Conservation (phyloP, 306 rosid genomes). For the Crotalaria pallida region DNA sequence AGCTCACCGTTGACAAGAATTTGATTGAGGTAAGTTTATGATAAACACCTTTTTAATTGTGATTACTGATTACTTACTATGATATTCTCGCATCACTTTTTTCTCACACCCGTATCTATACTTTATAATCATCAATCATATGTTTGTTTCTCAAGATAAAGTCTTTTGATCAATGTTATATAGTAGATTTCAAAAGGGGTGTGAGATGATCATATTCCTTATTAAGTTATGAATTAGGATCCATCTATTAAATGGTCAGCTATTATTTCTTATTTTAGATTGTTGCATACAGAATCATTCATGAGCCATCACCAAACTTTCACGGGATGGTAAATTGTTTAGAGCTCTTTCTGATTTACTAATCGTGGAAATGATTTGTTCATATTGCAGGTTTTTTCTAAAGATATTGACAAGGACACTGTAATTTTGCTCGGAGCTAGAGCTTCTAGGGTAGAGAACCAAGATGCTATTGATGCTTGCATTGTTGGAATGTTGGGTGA, state of each 20-base stretch:
- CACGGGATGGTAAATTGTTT: not conserved
- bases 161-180: too few species aligned
- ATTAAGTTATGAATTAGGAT: not conserved
- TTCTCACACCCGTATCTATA: too few species aligned
- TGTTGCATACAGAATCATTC: not conserved
- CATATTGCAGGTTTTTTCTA: slow-evolving; percentile 43
- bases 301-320: too few species aligned
- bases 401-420: slow-evolving; percentile 42
- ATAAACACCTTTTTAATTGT: not conserved
- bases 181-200: too few species aligned
- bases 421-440: slow-evolving; percentile 65
- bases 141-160: too few species aligned
- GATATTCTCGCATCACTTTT: too few species aligned
- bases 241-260: not conserved
- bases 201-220: too few species aligned
- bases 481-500: slow-evolving; percentile 82
- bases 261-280: not conserved
- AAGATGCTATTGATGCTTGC: slow-evolving; percentile 86
- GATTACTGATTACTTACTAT: too few species aligned
- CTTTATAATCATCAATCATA: too few species aligned
- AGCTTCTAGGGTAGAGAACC: slow-evolving; percentile 81
- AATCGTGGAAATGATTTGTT: not conserved
- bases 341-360: not conserved
- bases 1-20: slow-evolving; percentile 65
- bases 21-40: slow-evolving; percentile 50